Percentiles rank a stretch among this genome's conserved stretches.
These are phyloP conservation scores for Micromonas commoda DNA, from an alignment of 139 green algal genomes.

Conservation along the genomic window DNA sequence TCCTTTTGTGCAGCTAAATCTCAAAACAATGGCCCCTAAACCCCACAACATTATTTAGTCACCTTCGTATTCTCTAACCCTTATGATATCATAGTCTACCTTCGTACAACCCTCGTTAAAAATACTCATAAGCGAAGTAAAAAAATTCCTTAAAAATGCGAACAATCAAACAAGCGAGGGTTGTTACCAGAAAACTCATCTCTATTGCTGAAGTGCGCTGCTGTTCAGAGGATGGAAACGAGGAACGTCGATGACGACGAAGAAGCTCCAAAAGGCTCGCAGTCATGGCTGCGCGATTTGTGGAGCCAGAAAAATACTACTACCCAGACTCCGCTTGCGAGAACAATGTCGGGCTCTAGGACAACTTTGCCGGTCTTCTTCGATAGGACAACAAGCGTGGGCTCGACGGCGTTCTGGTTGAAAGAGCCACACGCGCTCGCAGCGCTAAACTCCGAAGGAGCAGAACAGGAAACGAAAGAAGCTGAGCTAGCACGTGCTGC, in stretches of 20 bases:
- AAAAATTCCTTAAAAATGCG: too few relatives aligned
- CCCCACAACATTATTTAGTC: too few relatives aligned
- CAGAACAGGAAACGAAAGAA: background rate
- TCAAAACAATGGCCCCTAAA: too few relatives aligned
- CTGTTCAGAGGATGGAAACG: background rate
- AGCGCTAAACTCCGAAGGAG: background rate
- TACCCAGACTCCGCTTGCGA: too few relatives aligned
- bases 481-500: background rate
- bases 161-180: too few relatives aligned
- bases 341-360: background rate
- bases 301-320: background rate
- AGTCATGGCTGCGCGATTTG: background rate
- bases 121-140: too few relatives aligned
- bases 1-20: too few relatives aligned
- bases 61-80: too few relatives aligned
- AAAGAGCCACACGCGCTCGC: background rate
- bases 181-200: too few relatives aligned
- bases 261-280: background rate
- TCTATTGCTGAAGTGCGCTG: too few relatives aligned
- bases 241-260: background rate
- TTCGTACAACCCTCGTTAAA: too few relatives aligned
- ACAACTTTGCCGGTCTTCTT: slow-evolving; percentile 6
- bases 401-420: slow-evolving; percentile 10
- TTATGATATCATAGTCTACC: too few relatives aligned
- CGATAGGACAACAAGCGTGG: background rate